phyloP scores from a whole-genome alignment of 2,329 filamentous ascomycete genomes.

The Byssoonygena ceratinophila region DNA sequence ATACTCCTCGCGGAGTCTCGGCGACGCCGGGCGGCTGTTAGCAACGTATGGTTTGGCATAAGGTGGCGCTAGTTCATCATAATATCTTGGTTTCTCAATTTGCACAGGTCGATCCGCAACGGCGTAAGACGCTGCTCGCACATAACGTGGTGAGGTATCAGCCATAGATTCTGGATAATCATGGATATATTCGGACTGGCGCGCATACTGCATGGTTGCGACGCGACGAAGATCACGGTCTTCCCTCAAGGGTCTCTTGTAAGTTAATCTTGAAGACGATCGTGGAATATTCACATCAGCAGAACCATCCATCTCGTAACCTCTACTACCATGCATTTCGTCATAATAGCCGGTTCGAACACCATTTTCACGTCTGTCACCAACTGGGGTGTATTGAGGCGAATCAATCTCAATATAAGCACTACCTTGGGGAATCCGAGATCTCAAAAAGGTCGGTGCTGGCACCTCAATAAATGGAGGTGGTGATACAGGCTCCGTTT shows the following conservation, averaged over 20 bases:
- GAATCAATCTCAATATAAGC: conserved; percentile 41
- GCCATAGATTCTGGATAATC: conserved; percentile 38
- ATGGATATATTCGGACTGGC: conserved; percentile 33
- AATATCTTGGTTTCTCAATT: conserved; percentile 30
- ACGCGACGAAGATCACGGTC: conserved; percentile 39
- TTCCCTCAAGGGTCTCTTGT: conserved; percentile 31
- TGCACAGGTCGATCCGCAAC: conserved; percentile 31
- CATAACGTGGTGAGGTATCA: conserved; percentile 26
- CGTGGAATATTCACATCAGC: conserved; percentile 29
- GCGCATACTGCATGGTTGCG: conserved; percentile 37
- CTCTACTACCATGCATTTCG: conserved; percentile 25
- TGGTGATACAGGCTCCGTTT: conserved; percentile 53
- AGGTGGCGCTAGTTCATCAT: conserved; percentile 29
- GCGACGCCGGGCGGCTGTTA: conserved; percentile 20
- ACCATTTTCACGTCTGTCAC: conserved; percentile 27
- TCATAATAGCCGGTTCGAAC: conserved; percentile 28
- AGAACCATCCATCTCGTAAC: conserved; percentile 22
- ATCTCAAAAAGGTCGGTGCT: conserved; percentile 26
- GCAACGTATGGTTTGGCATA: conserved; percentile 17
- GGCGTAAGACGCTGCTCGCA: conserved; percentile 33
- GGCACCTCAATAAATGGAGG: conserved; percentile 43
- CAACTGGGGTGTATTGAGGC: conserved; percentile 29
- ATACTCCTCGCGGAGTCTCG: conserved; percentile 33
- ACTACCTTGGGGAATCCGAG: conserved; percentile 32
- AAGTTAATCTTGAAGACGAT: conserved; percentile 32